Evolutionary conservation across 2,329 filamentous ascomycete species (phyloP).

Genomic region (Microdochium trichocladiopsis): DNA sequence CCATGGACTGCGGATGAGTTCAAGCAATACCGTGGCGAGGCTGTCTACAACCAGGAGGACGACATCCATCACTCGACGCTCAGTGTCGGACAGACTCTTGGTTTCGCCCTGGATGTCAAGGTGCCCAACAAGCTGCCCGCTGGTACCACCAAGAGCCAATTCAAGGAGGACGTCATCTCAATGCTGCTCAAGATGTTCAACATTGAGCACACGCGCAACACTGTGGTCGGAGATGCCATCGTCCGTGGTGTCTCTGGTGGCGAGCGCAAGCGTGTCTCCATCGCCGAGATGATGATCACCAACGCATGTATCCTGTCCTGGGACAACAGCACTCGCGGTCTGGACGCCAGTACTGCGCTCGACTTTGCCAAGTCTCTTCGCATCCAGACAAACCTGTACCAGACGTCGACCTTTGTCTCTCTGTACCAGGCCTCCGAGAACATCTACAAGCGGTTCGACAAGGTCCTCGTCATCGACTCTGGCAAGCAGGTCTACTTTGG

Average conservation of each 20-base stretch:
- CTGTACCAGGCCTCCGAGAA: constrained; percentile 36
- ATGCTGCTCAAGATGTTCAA: constrained; percentile 72
- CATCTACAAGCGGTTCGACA: constrained; percentile 57
- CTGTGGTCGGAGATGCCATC: constrained; percentile 66
- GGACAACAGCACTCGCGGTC: constrained; percentile 76
- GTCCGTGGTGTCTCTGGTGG: constrained; percentile 72
- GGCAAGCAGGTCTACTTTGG: constrained; percentile 60
- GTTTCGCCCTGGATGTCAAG: constrained; percentile 69
- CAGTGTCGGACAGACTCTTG: constrained; percentile 71
- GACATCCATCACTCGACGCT: constrained; percentile 68
- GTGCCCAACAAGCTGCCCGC: constrained; percentile 58
- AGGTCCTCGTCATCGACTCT: constrained; percentile 69
- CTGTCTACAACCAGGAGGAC: constrained; percentile 73
- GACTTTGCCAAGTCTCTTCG: constrained; percentile 67
- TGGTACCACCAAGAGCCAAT: constrained; percentile 58
- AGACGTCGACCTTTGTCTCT: constrained; percentile 42
- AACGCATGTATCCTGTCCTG: constrained; percentile 68
- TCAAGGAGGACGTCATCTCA: constrained; percentile 63
- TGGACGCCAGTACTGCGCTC: constrained; percentile 72
- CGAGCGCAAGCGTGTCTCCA: constrained; percentile 73
- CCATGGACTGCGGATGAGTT: constrained; percentile 63
- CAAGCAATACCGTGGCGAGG: constrained; percentile 65
- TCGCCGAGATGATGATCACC: constrained; percentile 69
- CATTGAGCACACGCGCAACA: constrained; percentile 68
- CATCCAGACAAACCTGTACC: constrained; percentile 69